Evolutionary conservation across 768 basidiomycete species (phyloP).

Genomic region (Tricholoma sp.): DNA sequence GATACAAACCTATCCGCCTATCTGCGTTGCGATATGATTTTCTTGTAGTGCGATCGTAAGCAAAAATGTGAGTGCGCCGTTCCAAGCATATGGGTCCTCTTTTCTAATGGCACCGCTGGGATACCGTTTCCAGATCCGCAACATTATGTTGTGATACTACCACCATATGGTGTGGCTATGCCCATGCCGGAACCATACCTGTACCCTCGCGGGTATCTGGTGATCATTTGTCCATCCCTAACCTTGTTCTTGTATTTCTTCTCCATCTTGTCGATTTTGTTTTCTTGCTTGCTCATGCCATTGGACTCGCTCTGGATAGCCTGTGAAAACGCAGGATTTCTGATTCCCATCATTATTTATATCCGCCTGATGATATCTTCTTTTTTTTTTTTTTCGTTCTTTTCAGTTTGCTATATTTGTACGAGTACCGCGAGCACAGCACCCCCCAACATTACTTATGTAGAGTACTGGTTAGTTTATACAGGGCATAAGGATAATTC

Average conservation of each 20-base stretch:
- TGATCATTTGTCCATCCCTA: too few relatives aligned
- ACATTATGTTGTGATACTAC: slow-evolving; percentile 40
- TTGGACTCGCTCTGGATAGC: neutral
- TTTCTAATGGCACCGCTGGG: slow-evolving; percentile 1
- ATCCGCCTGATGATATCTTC: neutral
- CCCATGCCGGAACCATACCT: neutral
- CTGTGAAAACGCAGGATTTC: neutral
- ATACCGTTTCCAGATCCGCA: slow-evolving; percentile 36
- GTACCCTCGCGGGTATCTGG: too few relatives aligned
- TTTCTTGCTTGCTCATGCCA: neutral
- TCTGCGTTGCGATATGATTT: neutral
- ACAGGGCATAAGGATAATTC: too few relatives aligned
- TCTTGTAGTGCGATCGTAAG: slow-evolving; percentile 55
- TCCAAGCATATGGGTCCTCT: slow-evolving; percentile 1
- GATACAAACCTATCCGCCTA: neutral
- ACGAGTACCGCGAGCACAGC: too few relatives aligned
- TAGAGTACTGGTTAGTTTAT: too few relatives aligned
- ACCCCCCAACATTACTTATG: too few relatives aligned
- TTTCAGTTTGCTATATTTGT: too few relatives aligned
- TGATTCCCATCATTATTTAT: neutral
- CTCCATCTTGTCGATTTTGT: neutral
- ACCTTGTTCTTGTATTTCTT: neutral
- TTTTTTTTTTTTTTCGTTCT: too few relatives aligned
- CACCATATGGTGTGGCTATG: too few relatives aligned
- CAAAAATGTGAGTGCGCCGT: slow-evolving; percentile 53